These are phyloP conservation scores for Penicillium carneum DNA, from an alignment of 2,329 filamentous ascomycete species.

Conservation along the genomic window DNA sequence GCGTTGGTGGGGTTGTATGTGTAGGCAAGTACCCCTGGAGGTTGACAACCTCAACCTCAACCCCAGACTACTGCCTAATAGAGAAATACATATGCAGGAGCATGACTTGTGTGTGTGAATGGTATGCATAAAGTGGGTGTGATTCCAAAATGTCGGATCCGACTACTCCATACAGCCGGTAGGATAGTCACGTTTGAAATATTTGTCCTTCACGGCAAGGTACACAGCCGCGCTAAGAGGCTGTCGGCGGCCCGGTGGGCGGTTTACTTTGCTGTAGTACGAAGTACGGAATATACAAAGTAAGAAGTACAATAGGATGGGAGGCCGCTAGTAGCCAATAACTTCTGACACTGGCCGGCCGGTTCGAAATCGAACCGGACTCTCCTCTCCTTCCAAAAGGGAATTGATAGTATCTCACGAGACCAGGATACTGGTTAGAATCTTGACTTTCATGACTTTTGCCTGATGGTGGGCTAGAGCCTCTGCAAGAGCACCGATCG, in stretches of 20 bases:
- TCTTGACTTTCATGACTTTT: not conserved
- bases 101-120: constrained; percentile 4
- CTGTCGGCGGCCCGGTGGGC: not conserved
- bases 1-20: not conserved
- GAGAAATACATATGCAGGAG: not conserved
- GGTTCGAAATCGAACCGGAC: not conserved
- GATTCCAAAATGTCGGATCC: constrained; percentile 8
- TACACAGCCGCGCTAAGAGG: constrained; percentile 2
- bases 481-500: constrained; percentile 6
- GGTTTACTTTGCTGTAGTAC: not conserved
- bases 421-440: not conserved
- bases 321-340: not conserved
- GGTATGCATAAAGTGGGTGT: constrained; percentile 10
- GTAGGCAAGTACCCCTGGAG: not conserved
- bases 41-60: not conserved
- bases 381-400: not conserved
- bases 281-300: not conserved
- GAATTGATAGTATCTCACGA: not conserved
- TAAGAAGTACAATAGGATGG: not conserved
- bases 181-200: constrained; percentile 8
- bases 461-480: not conserved
- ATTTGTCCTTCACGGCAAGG: constrained; percentile 7
- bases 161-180: not conserved
- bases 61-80: constrained; percentile 11
- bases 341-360: not conserved